Conservation (phyloP, 2,329 filamentous ascomycete species). For the Hypoxylon sp. region DNA sequence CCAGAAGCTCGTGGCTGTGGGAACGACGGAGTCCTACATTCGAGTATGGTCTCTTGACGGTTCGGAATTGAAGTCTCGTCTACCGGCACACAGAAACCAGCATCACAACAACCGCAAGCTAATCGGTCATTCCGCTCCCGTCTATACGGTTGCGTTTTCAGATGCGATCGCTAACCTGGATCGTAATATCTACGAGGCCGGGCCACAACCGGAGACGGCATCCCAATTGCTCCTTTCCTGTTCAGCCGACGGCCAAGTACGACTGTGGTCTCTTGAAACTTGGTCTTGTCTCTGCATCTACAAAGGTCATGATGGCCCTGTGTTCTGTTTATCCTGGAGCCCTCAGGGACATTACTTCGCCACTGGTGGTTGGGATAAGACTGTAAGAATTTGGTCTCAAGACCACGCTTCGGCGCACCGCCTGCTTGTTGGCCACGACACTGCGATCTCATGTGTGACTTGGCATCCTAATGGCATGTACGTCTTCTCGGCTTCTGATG, state of each 20-base stretch:
- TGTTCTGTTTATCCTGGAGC: conserved; percentile 90
- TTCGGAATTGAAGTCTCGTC: conserved; percentile 79
- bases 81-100: conserved; percentile 69
- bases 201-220: conserved; percentile 63
- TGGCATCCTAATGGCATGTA: conserved; percentile 97
- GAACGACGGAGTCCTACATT: conserved; percentile 95
- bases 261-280: conserved; percentile 92
- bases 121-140: conserved; percentile 90
- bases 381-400: conserved; percentile 90
- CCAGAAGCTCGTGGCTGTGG: conserved; percentile 86
- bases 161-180: conserved; percentile 71
- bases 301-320: conserved; percentile 90
- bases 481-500: conserved; percentile 91
- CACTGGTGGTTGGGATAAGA: conserved; percentile 89
- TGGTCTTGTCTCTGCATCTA: conserved; percentile 96
- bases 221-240: conserved; percentile 87
- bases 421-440: conserved; percentile 92
- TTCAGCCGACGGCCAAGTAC: conserved; percentile 88
- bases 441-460: conserved; percentile 88
- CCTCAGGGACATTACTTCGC: conserved; percentile 97
- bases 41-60: conserved; percentile 94
- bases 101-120: conserved; percentile 78
- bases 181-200: conserved; percentile 66
- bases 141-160: conserved; percentile 92
- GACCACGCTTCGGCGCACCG: conserved; percentile 92